Conservation (phyloP, 2,329 filamentous ascomycete species). For the Colletotrichum caudatum region DNA sequence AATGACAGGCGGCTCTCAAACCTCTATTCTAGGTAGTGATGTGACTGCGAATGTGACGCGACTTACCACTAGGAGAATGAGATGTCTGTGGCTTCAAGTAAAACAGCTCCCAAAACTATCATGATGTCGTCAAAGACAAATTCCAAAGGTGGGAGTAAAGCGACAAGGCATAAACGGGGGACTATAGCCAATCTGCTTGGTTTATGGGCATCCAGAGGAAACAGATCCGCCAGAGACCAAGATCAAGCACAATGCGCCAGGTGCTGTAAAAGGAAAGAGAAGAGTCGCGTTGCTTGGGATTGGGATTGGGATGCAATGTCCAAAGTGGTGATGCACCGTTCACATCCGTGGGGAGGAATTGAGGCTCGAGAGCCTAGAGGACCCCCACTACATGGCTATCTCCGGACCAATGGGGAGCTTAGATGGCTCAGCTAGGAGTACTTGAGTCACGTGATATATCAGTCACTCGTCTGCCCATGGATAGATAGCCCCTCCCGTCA, state of each 20-base stretch:
- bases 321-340: slow-evolving; percentile 40
- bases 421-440: neutral
- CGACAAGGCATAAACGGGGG: slow-evolving; percentile 34
- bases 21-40: neutral
- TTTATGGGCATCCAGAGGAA: slow-evolving; percentile 32
- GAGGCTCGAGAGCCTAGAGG: slow-evolving; percentile 36
- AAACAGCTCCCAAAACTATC: slow-evolving; percentile 54
- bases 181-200: slow-evolving; percentile 31
- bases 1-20: neutral
- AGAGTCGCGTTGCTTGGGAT: slow-evolving; percentile 38
- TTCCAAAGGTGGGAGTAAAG: slow-evolving; percentile 37
- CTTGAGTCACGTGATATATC: slow-evolving; percentile 2
- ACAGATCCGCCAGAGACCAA: slow-evolving; percentile 26
- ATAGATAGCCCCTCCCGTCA: slow-evolving; percentile 24
- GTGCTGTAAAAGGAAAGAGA: slow-evolving; percentile 30
- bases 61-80: slow-evolving; percentile 58
- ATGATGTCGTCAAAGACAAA: slow-evolving; percentile 52
- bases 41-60: slow-evolving; percentile 11
- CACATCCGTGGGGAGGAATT: slow-evolving; percentile 40
- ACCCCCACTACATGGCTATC: slow-evolving; percentile 31
- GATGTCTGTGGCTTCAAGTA: slow-evolving; percentile 48
- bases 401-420: slow-evolving; percentile 35
- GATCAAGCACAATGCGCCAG: slow-evolving; percentile 39
- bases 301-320: slow-evolving; percentile 38
- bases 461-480: slow-evolving; percentile 14